Conservation (phyloP, 2,329 filamentous ascomycete genomes). For the Xylariaceae sp. region DNA sequence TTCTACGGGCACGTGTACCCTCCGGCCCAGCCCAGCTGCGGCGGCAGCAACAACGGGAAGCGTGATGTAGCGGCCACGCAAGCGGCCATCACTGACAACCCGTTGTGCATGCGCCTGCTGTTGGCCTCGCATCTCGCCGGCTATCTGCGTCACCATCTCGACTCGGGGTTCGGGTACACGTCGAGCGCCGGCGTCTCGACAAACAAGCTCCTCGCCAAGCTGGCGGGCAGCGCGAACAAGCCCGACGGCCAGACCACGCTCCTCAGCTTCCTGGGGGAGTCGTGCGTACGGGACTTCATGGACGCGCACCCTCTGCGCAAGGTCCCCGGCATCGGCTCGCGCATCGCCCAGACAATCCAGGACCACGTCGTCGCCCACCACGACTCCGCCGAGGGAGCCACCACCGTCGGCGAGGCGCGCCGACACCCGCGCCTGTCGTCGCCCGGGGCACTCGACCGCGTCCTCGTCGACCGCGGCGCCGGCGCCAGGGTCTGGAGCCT, state of each 20-base stretch:
- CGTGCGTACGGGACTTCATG: constrained; percentile 58
- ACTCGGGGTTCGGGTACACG: constrained; percentile 74
- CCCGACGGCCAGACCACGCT: constrained; percentile 82
- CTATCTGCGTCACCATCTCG: constrained; percentile 64
- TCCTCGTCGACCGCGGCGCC: constrained; percentile 63
- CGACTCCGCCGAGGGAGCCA: constrained; percentile 28
- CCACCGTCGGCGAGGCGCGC: constrained; percentile 62
- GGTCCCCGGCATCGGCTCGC: constrained; percentile 80
- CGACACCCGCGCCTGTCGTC: constrained; percentile 55
- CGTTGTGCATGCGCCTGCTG: constrained; percentile 53
- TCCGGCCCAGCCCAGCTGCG: no score
- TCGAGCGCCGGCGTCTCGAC: constrained; percentile 83
- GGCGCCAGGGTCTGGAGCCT: constrained; percentile 68
- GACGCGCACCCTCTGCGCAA: constrained; percentile 69
- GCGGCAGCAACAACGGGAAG: no score
- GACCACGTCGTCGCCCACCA: constrained; percentile 42
- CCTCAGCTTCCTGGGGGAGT: constrained; percentile 52
- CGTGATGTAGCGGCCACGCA: constrained; percentile 16
- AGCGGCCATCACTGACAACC: constrained; percentile 18
- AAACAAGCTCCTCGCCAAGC: constrained; percentile 78
- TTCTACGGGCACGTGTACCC: constrained; percentile 54
- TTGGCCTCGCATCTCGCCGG: constrained; percentile 76
- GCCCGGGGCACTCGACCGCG: constrained; percentile 60
- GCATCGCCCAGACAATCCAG: constrained; percentile 62
- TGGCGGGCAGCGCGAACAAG: constrained; percentile 78